Evolutionary conservation across 148 eudicot species (phyloP).

Genomic region (Persicaria tinctoria): DNA sequence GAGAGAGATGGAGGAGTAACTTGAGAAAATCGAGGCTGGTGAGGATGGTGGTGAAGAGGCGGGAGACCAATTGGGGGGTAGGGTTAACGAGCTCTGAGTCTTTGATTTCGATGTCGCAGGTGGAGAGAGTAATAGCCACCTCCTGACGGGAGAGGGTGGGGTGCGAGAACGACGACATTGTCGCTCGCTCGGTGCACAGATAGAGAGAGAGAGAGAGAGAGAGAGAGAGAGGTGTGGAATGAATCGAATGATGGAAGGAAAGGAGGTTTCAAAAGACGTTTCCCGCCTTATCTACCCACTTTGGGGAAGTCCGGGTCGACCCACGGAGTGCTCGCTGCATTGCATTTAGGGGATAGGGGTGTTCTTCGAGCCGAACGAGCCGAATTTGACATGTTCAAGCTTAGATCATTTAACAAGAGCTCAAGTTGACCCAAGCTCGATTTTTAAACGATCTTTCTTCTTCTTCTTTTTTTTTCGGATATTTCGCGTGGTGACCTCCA

Average conservation of each 20-base stretch:
- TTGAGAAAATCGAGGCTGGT: constrained; percentile 38
- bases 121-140: constrained; percentile 30
- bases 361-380: too few species aligned
- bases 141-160: constrained; percentile 49
- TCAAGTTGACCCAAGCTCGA: too few species aligned
- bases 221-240: background rate
- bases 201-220: background rate
- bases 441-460: too few species aligned
- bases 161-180: constrained; percentile 42
- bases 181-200: background rate
- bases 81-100: constrained; percentile 55
- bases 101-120: constrained; percentile 32
- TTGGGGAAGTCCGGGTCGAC: too few species aligned
- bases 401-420: too few species aligned
- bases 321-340: too few species aligned
- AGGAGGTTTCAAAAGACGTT: background rate
- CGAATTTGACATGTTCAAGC: too few species aligned
- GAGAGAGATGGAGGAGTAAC: constrained; percentile 17
- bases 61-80: constrained; percentile 37
- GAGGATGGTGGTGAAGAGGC: constrained; percentile 47
- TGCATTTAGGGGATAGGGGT: too few species aligned
- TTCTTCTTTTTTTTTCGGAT: too few species aligned
- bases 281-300: background rate
- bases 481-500: too few species aligned
- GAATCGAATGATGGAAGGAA: background rate